Conservation (phyloP, 352 stramenopile species). For the Aphanomyces invadans region DNA sequence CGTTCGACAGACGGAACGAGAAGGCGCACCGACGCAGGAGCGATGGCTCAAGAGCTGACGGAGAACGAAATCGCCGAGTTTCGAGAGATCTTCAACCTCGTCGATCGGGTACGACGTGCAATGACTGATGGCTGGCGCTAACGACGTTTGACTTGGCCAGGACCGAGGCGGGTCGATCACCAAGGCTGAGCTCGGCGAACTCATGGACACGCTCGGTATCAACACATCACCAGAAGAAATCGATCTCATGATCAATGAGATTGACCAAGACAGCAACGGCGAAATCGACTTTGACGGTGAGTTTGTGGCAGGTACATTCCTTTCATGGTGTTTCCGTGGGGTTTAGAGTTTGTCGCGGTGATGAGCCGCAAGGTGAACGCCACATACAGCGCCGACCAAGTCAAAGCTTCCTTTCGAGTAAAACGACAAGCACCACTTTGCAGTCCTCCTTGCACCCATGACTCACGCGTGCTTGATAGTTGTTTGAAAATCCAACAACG, state of each 20-base stretch:
- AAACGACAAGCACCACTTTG: not conserved
- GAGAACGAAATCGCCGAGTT: slow-evolving; percentile 87
- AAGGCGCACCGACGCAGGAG: not conserved
- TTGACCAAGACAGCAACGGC: slow-evolving; percentile 91
- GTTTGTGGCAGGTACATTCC: slow-evolving; percentile 10
- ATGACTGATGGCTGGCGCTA: not conserved
- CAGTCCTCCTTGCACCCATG: not conserved
- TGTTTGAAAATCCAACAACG: slow-evolving; percentile 55
- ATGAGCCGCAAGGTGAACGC: slow-evolving; percentile 93
- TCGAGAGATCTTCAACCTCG: slow-evolving; percentile 92
- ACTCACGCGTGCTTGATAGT: slow-evolving; percentile 5
- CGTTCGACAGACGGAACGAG: not conserved
- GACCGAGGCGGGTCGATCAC: slow-evolving; percentile 90
- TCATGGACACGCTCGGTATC: slow-evolving; percentile 92
- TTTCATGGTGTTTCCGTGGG: not conserved
- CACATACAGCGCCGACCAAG: slow-evolving; percentile 88
- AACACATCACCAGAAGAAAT: slow-evolving; percentile 90
- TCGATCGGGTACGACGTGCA: slow-evolving; percentile 61
- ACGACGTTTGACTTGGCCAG: slow-evolving; percentile 26
- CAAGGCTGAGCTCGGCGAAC: slow-evolving; percentile 88
- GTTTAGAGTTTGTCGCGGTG: slow-evolving; percentile 86
- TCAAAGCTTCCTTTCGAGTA: slow-evolving; percentile 81
- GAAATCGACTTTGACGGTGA: slow-evolving; percentile 88
- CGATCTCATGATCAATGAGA: slow-evolving; percentile 93
- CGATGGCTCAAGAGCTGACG: slow-evolving; percentile 57